Percentiles rank a stretch among this genome's conserved stretches.
Conservation (phyloP, 164 flowering plant species). For the Vitis vinifera region ASM3070453v1 NC_081813.1:6807001-6807500, state of each 20-base stretch:
- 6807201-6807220: constrained; percentile 44
- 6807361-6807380: too few relatives aligned
- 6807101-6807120: not conserved
- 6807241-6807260: constrained; percentile 44
- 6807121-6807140: not conserved
- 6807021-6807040: too few relatives aligned
- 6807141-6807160: not conserved
- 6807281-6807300: too few relatives aligned
- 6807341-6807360: too few relatives aligned
- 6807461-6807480: constrained; percentile 89
- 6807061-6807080: too few relatives aligned
- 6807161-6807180: constrained; percentile 41
- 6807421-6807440: constrained; percentile 47
- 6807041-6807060: not conserved
- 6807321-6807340: too few relatives aligned
- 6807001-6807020: too few relatives aligned
- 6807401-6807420: too few relatives aligned
- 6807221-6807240: constrained; percentile 56
- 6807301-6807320: too few relatives aligned
- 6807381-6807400: too few relatives aligned
- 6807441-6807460: constrained; percentile 78
- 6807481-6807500: constrained; percentile 85
- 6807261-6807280: not conserved
- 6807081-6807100: too few relatives aligned
- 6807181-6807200: constrained; percentile 44